These are phyloP conservation scores for Sindora glabra DNA, from an alignment of 306 rosid genomes.

Conservation along the genomic window DNA sequence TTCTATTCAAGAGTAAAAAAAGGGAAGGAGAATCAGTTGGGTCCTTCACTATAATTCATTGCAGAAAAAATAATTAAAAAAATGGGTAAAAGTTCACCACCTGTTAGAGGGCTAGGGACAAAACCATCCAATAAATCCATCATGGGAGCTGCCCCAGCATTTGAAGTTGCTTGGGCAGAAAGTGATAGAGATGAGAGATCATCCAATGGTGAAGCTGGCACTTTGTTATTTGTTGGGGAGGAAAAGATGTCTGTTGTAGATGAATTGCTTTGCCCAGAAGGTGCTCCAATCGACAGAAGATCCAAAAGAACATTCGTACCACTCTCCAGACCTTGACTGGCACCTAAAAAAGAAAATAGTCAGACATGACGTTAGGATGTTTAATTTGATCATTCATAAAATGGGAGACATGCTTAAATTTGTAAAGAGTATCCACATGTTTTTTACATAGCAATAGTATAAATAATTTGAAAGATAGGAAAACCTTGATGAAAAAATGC, in stretches of 20 bases:
- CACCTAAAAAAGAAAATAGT: constrained; percentile 36
- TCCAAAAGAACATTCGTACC: constrained; percentile 79
- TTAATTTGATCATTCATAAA: neutral
- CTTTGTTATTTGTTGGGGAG: constrained; percentile 39
- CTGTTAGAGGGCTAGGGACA: constrained; percentile 38
- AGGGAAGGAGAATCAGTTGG: constrained; percentile 14
- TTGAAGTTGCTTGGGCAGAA: constrained; percentile 41
- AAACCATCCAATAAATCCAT: constrained; percentile 78
- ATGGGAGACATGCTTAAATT: neutral
- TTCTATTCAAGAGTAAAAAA: constrained; percentile 38
- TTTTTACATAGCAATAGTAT: no score
- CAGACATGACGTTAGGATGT: constrained; percentile 3
- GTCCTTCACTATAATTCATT: constrained; percentile 3
- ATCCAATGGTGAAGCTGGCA: constrained; percentile 50
- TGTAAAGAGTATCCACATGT: no score
- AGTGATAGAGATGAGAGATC: constrained; percentile 58
- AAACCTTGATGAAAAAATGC: no score
- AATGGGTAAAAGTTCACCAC: constrained; percentile 27
- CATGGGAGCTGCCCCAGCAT: constrained; percentile 49
- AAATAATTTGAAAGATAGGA: no score
- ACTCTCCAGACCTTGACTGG: constrained; percentile 41
- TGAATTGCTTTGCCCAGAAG: constrained; percentile 40
- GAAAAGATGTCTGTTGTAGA: constrained; percentile 47
- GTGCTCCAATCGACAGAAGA: constrained; percentile 62
- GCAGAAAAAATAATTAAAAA: neutral